These are phyloP conservation scores for Hypoxylon rubiginosum DNA, from an alignment of 2,329 filamentous ascomycete species.

Conservation along the genomic window DNA sequence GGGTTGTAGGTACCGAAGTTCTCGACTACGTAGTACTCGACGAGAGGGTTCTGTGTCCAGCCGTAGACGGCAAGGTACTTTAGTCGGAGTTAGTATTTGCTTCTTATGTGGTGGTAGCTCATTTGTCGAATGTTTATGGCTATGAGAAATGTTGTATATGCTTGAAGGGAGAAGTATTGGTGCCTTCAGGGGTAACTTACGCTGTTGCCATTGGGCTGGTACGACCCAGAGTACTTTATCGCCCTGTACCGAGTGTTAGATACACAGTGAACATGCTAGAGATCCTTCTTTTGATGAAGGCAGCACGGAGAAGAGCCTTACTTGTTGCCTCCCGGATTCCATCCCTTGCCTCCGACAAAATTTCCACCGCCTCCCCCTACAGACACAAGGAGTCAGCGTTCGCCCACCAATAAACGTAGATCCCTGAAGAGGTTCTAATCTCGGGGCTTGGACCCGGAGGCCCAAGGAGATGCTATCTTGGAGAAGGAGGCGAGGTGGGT, in stretches of 20 bases:
- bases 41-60: slow-evolving; percentile 56
- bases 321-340: slow-evolving; percentile 53
- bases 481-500: not conserved
- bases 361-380: slow-evolving; percentile 58
- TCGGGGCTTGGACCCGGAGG: not conserved
- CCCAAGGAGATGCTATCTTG: not conserved
- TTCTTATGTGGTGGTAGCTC: not conserved
- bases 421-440: not conserved
- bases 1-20: slow-evolving; percentile 60
- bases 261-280: slow-evolving; percentile 21
- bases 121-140: not conserved
- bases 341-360: slow-evolving; percentile 65
- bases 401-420: not conserved
- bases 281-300: not conserved
- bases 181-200: slow-evolving; percentile 8
- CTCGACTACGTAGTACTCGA: slow-evolving; percentile 60
- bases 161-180: no score
- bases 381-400: not conserved
- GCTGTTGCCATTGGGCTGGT: slow-evolving; percentile 63
- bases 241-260: slow-evolving; percentile 49
- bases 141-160: no score
- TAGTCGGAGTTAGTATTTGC: not conserved
- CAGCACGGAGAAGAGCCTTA: slow-evolving; percentile 10
- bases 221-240: slow-evolving; percentile 64
- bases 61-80: slow-evolving; percentile 54